These are phyloP conservation scores for Calocera cornea DNA, from an alignment of 768 basidiomycete species.

Conservation along the genomic window DNA sequence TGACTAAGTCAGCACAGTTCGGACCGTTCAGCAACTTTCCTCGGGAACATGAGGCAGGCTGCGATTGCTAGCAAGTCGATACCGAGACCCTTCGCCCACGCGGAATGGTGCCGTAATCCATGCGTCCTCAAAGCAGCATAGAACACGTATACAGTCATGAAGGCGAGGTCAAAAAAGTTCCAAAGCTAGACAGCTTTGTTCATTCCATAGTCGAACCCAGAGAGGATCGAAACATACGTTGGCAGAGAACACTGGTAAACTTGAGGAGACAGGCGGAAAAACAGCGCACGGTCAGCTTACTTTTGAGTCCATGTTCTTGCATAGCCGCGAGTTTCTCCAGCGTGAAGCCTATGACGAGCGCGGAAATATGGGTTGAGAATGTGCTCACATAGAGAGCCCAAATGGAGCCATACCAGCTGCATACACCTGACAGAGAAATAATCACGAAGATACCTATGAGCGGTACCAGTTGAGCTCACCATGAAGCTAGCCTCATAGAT, in stretches of 20 bases:
- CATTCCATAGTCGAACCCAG: neutral
- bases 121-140: conserved; percentile 69
- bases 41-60: conserved; percentile 80
- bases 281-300: conserved; percentile 27
- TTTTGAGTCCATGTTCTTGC: conserved; percentile 89
- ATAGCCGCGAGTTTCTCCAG: conserved; percentile 88
- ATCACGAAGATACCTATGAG: no score
- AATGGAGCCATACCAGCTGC: conserved; percentile 24
- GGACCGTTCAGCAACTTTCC: conserved; percentile 30
- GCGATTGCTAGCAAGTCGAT: conserved; percentile 78
- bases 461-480: conserved; percentile 15
- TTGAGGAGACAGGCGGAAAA: neutral
- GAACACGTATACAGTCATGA: conserved; percentile 65
- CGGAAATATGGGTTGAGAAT: conserved; percentile 18
- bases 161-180: conserved; percentile 91
- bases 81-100: conserved; percentile 56
- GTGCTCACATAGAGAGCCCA: conserved; percentile 27
- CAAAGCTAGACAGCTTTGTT: conserved; percentile 19
- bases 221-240: conserved; percentile 15
- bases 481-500: conserved; percentile 60
- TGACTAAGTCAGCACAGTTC: neutral
- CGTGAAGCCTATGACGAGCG: conserved; percentile 46
- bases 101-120: conserved; percentile 50
- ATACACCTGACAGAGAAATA: conserved; percentile 20
- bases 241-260: conserved; percentile 19